A percentile compares a stretch with the other conserved stretches of the same genome.
These are phyloP conservation scores for Atkinsonella texensis DNA, from an alignment of 2,329 filamentous ascomycete species.

Conservation along the genomic window DNA sequence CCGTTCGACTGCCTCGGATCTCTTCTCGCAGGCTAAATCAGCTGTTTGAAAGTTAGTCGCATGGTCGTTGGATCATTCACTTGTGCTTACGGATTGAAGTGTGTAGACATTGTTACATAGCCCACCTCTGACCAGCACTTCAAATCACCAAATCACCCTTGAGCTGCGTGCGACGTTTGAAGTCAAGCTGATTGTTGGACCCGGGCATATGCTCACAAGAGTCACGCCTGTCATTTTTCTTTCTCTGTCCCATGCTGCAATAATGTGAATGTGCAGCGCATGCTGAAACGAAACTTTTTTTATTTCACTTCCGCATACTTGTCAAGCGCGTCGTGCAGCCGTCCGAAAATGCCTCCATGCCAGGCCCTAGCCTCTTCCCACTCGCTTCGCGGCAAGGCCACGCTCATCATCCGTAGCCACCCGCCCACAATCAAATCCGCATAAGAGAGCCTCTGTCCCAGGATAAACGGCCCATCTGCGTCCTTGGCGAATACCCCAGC, in stretches of 20 bases:
- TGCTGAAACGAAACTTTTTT: not conserved
- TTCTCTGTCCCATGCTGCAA: too few species aligned
- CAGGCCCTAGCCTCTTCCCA: conserved; percentile 35
- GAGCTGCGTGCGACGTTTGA: not conserved
- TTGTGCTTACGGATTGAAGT: too few species aligned
- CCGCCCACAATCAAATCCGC: conserved; percentile 45
- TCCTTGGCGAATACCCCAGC: conserved; percentile 27
- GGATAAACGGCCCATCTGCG: conserved; percentile 33
- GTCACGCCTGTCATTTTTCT: not conserved
- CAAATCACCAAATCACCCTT: too few species aligned
- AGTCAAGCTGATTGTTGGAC: not conserved
- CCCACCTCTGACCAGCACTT: too few species aligned
- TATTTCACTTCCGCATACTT: conserved; percentile 17
- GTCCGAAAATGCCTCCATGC: conserved; percentile 38
- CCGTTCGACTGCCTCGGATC: too few species aligned
- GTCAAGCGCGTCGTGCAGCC: conserved; percentile 33
- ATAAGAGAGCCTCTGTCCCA: conserved; percentile 33
- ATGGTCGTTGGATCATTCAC: too few species aligned
- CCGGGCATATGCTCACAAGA: not conserved
- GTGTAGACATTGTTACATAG: too few species aligned
- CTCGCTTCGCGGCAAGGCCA: conserved; percentile 28
- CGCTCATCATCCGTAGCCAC: conserved; percentile 37
- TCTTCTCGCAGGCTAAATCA: too few species aligned
- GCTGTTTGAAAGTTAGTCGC: too few species aligned
- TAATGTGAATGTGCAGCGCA: not conserved